phyloP scores from a whole-genome alignment of 495 filamentous ascomycete species.

The Neurospora intermedia region DNA sequence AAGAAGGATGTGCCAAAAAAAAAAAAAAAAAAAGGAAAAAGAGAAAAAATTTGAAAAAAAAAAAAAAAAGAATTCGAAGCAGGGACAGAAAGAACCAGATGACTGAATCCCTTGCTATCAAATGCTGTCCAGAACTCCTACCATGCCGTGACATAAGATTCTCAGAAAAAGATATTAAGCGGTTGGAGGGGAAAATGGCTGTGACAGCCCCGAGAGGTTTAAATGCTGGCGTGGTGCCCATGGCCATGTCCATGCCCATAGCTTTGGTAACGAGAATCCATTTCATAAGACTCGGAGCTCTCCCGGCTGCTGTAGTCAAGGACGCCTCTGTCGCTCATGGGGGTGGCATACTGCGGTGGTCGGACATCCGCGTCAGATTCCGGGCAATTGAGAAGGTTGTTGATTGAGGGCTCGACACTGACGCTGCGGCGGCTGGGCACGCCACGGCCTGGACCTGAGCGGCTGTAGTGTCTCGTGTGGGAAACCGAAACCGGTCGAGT shows the following conservation, averaged over 20 bases:
- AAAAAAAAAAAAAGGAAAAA: neutral
- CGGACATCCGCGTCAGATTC: constrained; percentile 16
- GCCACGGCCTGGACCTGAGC: neutral
- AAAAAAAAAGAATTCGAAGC: neutral
- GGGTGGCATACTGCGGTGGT: constrained; percentile 10
- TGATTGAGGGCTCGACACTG: constrained; percentile 3
- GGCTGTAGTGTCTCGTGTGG: neutral
- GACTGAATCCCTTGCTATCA: neutral
- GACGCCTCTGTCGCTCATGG: constrained; percentile 28
- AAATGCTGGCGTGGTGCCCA: neutral
- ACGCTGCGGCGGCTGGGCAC: constrained; percentile 3
- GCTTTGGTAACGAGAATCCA: neutral
- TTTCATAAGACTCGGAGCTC: neutral
- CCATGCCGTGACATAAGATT: neutral
- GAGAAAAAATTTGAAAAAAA: no score
- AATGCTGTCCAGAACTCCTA: neutral
- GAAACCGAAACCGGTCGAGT: neutral
- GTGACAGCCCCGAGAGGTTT: neutral
- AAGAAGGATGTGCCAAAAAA: neutral
- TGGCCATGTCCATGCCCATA: neutral
- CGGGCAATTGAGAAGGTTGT: constrained; percentile 15
- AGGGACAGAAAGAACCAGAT: neutral
- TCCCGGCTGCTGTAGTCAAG: constrained; percentile 26
- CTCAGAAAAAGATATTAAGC: neutral
- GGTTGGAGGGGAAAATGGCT: neutral